Evolutionary conservation across 2,329 filamentous ascomycete genomes (phyloP), one percentile per base, ranked within the genome.

Genomic region (Blumeria hordei): DNA sequence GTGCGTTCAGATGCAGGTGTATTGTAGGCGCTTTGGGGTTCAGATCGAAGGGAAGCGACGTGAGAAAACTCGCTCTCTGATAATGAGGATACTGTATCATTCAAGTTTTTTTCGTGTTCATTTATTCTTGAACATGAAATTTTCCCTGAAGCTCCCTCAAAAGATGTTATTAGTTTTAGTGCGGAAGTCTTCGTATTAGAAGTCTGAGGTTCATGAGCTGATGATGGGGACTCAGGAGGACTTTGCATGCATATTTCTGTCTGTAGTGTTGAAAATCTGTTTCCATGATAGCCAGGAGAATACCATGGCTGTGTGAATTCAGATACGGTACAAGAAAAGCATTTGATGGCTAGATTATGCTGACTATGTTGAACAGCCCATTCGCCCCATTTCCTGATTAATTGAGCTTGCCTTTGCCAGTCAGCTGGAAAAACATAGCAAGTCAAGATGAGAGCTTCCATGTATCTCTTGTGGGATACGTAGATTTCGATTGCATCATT

Each of bases 401-500:
- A 78, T 62, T 85, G 83, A 11, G 84, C 82, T 66, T 94, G 88
- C 35, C 90, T 78, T 63, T 92, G 84, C 92, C 92, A 98, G 57
- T 95, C 88, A 0, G 75, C 71, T 0, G 90, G 88, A 62, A 83
- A 87, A 32, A 83, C 76, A 11, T 95, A 72, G 62, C 87, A 93
- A 0, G 88, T 85, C 59, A 98, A 74, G 12, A 98, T 76, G 35
- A 96, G 74, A 1, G 92, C 90, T 69, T 98, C 92, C 82, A 98
- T 85, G 66, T 83, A 94, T 63, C 82, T 81, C 66, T 83, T 87
- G 60, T 92, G 87, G 10, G 88, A 94, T 35, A 94, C 79, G 63
- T 98, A 98, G 34, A 95, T 83, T 67, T 98, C 92, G 57, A 98
- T 88, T 0, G 92, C 92, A 66, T 98, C 90, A 60, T 93, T 90